Conservation (phyloP, 176 grass and related monocot genomes). For the Carex myosuroides region DNA sequence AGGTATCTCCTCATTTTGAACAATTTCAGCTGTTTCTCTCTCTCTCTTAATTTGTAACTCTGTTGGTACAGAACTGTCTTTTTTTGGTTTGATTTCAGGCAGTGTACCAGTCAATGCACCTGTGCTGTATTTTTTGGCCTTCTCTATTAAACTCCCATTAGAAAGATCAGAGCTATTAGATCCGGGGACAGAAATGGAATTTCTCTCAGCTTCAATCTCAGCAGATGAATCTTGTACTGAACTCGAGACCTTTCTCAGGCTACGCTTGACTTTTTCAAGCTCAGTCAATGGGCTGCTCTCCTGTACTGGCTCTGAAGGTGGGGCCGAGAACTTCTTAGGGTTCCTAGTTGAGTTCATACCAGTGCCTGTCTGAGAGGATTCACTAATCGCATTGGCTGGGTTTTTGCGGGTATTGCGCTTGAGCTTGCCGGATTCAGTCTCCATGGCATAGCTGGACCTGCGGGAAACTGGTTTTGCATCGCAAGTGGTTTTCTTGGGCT, state of each 20-base stretch:
- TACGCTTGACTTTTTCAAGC: slow-evolving; percentile 89
- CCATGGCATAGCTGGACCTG: slow-evolving; percentile 56
- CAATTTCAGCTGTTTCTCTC: background rate
- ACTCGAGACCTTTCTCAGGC: slow-evolving; percentile 75
- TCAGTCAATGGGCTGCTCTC: slow-evolving; percentile 59
- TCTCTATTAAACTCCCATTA: slow-evolving; percentile 30
- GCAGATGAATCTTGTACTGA: slow-evolving; percentile 44
- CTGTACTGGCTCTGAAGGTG: slow-evolving; percentile 41
- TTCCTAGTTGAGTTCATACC: slow-evolving; percentile 40
- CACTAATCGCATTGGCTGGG: slow-evolving; percentile 20
- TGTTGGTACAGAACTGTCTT: slow-evolving; percentile 6
- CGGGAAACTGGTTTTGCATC: slow-evolving; percentile 46
- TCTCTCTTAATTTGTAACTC: slow-evolving; percentile 8
- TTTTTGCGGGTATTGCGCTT: slow-evolving; percentile 47
- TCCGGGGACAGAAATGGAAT: slow-evolving; percentile 30
- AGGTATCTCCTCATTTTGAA: slow-evolving; percentile 10
- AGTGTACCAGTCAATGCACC: background rate
- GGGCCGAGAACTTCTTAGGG: slow-evolving; percentile 32
- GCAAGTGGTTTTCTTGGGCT: slow-evolving; percentile 39
- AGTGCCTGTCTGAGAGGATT: slow-evolving; percentile 35
- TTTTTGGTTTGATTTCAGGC: slow-evolving; percentile 42
- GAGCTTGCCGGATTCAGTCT: slow-evolving; percentile 79
- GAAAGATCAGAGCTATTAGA: slow-evolving; percentile 17
- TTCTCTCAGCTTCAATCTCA: slow-evolving; percentile 42
- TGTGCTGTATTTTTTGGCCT: slow-evolving; percentile 27